Percentiles rank a stretch among this genome's conserved stretches.
Conservation (phyloP, 352 stramenopile genomes). For the Phytophthora pseudosyringae region DNA sequence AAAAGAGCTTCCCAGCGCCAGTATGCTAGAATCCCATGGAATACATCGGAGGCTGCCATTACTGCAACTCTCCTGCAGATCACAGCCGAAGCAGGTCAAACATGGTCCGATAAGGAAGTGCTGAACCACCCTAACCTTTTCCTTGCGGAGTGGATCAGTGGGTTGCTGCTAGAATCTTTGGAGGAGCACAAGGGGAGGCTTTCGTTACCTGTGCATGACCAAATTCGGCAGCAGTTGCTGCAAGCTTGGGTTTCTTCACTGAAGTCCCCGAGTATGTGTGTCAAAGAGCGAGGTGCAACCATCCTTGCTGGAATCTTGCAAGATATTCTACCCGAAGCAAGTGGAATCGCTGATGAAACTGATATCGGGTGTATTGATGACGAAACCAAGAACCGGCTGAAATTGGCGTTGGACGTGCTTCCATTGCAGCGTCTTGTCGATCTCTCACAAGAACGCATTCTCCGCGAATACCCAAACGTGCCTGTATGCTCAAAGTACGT, state of each 20-base stretch:
- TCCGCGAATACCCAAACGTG: conserved; percentile 77
- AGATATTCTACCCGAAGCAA: conserved; percentile 70
- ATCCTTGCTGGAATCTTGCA: conserved; percentile 82
- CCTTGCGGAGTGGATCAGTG: conserved; percentile 86
- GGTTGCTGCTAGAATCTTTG: conserved; percentile 71
- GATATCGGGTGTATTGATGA: conserved; percentile 28
- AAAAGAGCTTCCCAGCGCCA: conserved; percentile 71
- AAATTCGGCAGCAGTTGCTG: conserved; percentile 70
- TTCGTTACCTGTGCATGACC: conserved; percentile 47
- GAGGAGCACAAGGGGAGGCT: conserved; percentile 51
- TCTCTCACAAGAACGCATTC: conserved; percentile 75
- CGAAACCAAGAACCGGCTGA: conserved; percentile 40
- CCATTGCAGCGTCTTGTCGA: conserved; percentile 75
- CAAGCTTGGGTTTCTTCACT: conserved; percentile 84
- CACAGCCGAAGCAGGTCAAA: conserved; percentile 64
- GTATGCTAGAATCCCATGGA: conserved; percentile 87
- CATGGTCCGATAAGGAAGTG: conserved; percentile 86
- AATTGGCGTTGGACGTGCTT: conserved; percentile 54
- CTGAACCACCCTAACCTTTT: conserved; percentile 87
- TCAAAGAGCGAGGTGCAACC: conserved; percentile 86
- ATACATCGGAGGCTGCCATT: conserved; percentile 71
- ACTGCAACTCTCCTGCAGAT: conserved; percentile 78
- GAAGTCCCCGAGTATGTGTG: conserved; percentile 84
- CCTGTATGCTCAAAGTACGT: conserved; percentile 87
- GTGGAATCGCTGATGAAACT: conserved; percentile 15